Evolutionary conservation across 305 asterid genomes (phyloP), one percentile per base, ranked within the genome.

Genomic region (Galium porrigens): DNA sequence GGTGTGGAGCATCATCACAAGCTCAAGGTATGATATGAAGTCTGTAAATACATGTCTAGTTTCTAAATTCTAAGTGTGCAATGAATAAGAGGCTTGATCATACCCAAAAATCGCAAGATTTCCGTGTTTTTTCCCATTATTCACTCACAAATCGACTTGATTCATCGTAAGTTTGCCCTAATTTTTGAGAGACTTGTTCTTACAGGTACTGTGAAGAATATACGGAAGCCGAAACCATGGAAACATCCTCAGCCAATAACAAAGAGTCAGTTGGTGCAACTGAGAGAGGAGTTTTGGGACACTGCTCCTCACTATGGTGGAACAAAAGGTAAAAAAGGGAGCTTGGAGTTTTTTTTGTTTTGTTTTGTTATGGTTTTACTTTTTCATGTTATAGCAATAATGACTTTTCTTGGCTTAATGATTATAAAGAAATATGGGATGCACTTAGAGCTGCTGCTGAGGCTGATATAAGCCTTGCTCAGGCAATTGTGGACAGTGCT

Each of bases 221-320:
- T 87, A 7, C 77, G 86, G 74, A 89, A 84, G 80, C 97, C 97
- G 32, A 87, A 83, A 70, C 81, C 94, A 27, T 87, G 97, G 94
- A 87, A 85, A 71, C 97, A 89, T 76, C 95, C 95, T 52, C 94
- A 89, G 72, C 91, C 88, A 17, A 77, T 89, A 51, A 89, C 95
- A 5, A 82, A 68, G 76, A 85, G 91, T 75, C 94, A 89, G 83
- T 84, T 89, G 33, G 73, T 85, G 72, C 95, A 87, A 71, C 79
- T 87, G 44, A 74, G 88, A 48, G 95, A 89, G 49, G 95, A 89
- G 84, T 87, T 89, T 57, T 89, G 94, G 97, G 95, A 89, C 76
- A 87, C 97, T 70, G 91, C 95, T 66, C 94, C 97, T 63, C 95
- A 87, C 78, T 80, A 89, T 72, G 95, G 97, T 58, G 97, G 97